Percentiles rank a stretch among this genome's conserved stretches.
These are phyloP conservation scores for Fusarium robinianum DNA, from an alignment of 2,329 filamentous ascomycete genomes.

Conservation along the genomic window DNA sequence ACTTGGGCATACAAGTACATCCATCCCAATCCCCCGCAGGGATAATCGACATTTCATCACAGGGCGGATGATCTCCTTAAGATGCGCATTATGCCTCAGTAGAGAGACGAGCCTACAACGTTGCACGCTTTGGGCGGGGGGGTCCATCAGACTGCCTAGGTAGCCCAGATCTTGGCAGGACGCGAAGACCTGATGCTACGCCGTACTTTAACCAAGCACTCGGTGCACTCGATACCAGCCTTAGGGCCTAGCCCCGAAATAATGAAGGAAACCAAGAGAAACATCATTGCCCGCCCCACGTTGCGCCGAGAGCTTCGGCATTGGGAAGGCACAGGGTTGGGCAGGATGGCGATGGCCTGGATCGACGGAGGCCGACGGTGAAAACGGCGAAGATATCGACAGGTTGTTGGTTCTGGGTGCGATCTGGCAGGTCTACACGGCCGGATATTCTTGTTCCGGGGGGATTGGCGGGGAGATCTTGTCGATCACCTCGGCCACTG, in stretches of 20 bases:
- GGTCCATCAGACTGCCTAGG: constrained; percentile 17
- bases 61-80: constrained; percentile 36
- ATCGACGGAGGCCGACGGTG: constrained; percentile 2
- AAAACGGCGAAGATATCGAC: constrained; percentile 3
- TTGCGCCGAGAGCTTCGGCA: no score
- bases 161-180: constrained; percentile 16
- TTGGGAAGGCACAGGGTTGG: no score
- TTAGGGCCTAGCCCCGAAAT: no score
- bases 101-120: constrained; percentile 15
- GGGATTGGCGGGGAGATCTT: constrained; percentile 35
- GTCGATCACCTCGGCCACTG: constrained; percentile 31
- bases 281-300: no score
- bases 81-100: constrained; percentile 34
- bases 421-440: constrained; percentile 23
- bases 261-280: constrained; percentile 3
- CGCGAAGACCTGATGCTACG: no score
- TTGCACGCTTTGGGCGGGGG: constrained; percentile 16
- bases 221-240: no score
- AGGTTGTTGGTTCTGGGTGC: constrained; percentile 14
- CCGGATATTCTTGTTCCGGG: constrained; percentile 31
- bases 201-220: no score
- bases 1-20: no score
- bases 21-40: constrained; percentile 5
- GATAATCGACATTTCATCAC: constrained; percentile 2
- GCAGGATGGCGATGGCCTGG: background rate